phyloP scores from a whole-genome alignment of 2,329 filamentous ascomycete species.

The Camillea tinctor region DNA sequence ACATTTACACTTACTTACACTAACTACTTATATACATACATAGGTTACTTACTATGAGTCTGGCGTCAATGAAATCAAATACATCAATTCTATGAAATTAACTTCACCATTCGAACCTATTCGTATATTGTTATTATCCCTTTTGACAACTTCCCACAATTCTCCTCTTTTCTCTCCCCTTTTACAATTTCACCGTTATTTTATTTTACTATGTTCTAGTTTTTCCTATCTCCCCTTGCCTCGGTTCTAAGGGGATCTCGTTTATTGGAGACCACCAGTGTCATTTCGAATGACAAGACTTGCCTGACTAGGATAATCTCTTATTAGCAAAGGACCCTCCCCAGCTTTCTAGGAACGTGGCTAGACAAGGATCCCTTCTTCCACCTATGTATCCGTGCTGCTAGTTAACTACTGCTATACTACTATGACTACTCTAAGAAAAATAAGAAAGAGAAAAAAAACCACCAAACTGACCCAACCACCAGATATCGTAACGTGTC shows the following conservation, averaged over 20 bases:
- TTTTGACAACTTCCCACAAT: too few relatives aligned
- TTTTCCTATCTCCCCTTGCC: background rate
- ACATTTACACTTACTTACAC: too few relatives aligned
- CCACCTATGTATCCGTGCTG: background rate
- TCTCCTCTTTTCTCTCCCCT: background rate
- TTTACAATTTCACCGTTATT: background rate
- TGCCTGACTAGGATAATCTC: background rate
- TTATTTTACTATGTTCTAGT: background rate
- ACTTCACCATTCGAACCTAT: too few relatives aligned
- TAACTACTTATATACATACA: too few relatives aligned
- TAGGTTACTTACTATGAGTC: too few relatives aligned
- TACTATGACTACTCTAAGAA: too few relatives aligned
- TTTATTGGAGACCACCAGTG: background rate
- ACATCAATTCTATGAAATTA: too few relatives aligned
- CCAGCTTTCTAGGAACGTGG: background rate
- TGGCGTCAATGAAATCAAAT: too few relatives aligned
- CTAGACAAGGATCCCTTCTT: background rate
- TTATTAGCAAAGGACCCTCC: background rate
- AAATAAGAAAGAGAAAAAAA: background rate
- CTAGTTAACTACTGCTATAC: background rate
- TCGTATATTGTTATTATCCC: too few relatives aligned
- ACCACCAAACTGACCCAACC: background rate
- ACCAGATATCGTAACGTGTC: background rate
- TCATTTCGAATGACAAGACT: background rate
- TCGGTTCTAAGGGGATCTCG: background rate